These are phyloP conservation scores for Mycena sp. DNA, from an alignment of 1,284 basidiomycete species.

Conservation along the genomic window DNA sequence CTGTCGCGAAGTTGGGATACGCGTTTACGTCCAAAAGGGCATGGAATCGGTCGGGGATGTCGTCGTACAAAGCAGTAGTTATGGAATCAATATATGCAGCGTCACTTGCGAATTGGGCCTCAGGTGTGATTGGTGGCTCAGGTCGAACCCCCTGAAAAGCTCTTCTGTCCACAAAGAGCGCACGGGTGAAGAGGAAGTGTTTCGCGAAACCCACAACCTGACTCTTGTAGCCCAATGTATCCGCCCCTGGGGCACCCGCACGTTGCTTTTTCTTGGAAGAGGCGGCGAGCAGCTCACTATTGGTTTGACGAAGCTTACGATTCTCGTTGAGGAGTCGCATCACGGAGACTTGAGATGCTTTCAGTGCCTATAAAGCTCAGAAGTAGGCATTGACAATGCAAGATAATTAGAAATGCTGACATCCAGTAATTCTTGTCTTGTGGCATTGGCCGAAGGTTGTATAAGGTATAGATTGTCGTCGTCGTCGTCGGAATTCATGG, in stretches of 20 bases:
- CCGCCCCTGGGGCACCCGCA: neutral
- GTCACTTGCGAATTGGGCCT: neutral
- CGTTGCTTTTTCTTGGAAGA: neutral
- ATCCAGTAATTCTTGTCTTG: too few relatives aligned
- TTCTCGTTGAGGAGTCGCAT: neutral
- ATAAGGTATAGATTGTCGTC: too few relatives aligned
- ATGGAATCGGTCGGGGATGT: neutral
- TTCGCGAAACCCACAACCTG: neutral
- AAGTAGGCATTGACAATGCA: too few relatives aligned
- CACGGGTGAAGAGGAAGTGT: neutral
- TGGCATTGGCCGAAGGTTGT: too few relatives aligned
- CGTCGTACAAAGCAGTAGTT: neutral
- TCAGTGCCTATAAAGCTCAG: neutral
- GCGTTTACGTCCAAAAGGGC: neutral
- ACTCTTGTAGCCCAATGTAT: neutral
- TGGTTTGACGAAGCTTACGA: neutral
- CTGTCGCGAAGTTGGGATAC: neutral
- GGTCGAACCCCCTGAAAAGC: neutral
- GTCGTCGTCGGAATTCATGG: too few relatives aligned
- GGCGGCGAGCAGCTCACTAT: neutral
- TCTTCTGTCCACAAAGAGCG: neutral
- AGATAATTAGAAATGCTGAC: too few relatives aligned
- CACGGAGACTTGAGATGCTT: neutral
- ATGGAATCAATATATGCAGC: neutral
- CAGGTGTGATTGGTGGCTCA: neutral